phyloP scores from a whole-genome alignment of 1,284 basidiomycete genomes.

The Tremellales sp. region DNA sequence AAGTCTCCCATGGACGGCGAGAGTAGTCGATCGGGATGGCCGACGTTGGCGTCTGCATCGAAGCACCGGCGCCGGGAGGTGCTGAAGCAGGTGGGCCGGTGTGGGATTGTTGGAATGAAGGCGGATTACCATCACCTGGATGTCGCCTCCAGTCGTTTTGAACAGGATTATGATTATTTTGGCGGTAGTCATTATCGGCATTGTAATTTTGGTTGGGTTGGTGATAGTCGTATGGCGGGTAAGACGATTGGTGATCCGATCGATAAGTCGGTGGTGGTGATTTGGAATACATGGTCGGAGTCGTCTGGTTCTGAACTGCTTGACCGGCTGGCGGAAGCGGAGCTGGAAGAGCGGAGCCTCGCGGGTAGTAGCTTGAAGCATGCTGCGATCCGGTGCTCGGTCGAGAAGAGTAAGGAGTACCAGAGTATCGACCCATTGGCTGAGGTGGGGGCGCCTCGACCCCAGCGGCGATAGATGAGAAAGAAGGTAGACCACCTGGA shows the following conservation, averaged over 20 bases:
- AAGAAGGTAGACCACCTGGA: constrained; percentile 14
- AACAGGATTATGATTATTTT: background rate
- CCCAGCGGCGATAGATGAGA: constrained; percentile 21
- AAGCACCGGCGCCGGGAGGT: background rate
- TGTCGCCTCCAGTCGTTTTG: background rate
- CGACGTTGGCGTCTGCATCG: too few relatives aligned
- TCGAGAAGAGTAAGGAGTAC: background rate
- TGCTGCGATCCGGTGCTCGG: background rate
- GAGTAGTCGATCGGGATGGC: background rate
- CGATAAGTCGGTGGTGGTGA: background rate
- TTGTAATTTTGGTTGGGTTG: background rate
- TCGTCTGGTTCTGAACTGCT: background rate
- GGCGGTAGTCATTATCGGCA: background rate
- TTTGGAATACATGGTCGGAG: background rate
- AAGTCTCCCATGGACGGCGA: background rate
- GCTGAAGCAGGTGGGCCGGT: background rate
- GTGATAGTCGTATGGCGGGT: background rate
- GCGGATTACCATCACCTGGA: background rate
- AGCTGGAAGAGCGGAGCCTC: background rate
- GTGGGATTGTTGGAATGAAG: background rate
- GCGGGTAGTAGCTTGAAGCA: background rate
- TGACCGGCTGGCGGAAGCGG: background rate
- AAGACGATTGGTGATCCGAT: background rate
- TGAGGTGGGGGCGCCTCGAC: constrained; percentile 16
- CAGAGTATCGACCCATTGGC: background rate